Percentiles rank a stretch among this genome's conserved stretches.
Evolutionary conservation across 768 basidiomycete genomes (phyloP).

Genomic region (Rhodotorula diobovata): DNA sequence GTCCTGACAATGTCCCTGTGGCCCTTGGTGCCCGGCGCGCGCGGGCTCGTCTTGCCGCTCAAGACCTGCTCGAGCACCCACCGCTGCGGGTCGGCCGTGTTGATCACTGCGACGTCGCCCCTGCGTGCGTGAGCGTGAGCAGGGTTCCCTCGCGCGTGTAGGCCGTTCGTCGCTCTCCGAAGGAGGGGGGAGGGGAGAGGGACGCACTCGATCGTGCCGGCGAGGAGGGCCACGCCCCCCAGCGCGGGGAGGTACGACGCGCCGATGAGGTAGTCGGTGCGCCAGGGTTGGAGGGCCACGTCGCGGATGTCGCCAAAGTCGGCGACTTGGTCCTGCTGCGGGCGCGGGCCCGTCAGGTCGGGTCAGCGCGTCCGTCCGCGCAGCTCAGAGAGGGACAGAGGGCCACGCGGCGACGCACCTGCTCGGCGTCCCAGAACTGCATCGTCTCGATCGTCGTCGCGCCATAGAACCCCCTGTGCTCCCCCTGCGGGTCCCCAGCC

Average conservation of each 20-base stretch:
- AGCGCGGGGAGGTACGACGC: constrained; percentile 30
- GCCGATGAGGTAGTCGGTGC: constrained; percentile 41
- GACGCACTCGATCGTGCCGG: constrained; percentile 35
- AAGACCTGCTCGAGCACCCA: constrained; percentile 41
- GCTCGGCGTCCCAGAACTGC: constrained; percentile 38
- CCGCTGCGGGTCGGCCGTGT: constrained; percentile 15
- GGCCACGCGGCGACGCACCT: constrained; percentile 27
- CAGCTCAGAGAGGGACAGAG: neutral
- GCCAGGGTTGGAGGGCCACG: constrained; percentile 38
- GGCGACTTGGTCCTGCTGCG: constrained; percentile 28
- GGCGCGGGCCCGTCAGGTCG: neutral
- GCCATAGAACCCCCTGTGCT: constrained; percentile 33
- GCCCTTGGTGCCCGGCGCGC: constrained; percentile 22
- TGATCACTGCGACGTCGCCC: constrained; percentile 39
- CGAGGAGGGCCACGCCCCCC: constrained; percentile 35
- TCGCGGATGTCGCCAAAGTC: constrained; percentile 42
- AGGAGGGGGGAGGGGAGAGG: no score
- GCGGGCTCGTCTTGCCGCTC: constrained; percentile 17
- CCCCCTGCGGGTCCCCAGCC: neutral
- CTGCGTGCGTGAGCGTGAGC: neutral
- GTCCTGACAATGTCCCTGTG: constrained; percentile 42
- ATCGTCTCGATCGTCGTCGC: constrained; percentile 43
- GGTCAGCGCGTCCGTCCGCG: neutral
- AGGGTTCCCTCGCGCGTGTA: neutral
- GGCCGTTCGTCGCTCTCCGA: no score